These are phyloP conservation scores for Ophiocordyceps camponoti-rufipedis DNA, from an alignment of 2,329 filamentous ascomycete genomes.

Conservation along the genomic window DNA sequence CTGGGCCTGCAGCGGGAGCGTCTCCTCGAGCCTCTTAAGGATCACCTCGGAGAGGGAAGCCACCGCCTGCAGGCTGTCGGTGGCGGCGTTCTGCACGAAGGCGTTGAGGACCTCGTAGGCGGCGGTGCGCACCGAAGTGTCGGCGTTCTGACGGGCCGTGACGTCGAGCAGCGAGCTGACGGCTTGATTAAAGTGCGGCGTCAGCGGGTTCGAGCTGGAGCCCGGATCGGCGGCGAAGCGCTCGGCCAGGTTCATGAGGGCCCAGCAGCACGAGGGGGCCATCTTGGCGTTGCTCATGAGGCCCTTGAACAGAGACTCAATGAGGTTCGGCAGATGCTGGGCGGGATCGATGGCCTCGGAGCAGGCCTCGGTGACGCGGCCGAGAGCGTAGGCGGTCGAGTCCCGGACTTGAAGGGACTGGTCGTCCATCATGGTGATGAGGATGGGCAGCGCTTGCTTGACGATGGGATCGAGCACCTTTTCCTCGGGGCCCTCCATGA, in stretches of 20 bases:
- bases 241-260: constrained; percentile 93
- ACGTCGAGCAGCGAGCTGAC: constrained; percentile 71
- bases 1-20: constrained; percentile 74
- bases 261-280: constrained; percentile 97
- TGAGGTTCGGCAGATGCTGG: constrained; percentile 66
- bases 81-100: constrained; percentile 80
- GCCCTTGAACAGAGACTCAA: constrained; percentile 76
- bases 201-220: constrained; percentile 61
- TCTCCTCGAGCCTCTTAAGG: constrained; percentile 79
- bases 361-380: constrained; percentile 87
- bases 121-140: constrained; percentile 81
- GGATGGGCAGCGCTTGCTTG: constrained; percentile 80
- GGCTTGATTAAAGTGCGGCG: constrained; percentile 83
- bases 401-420: constrained; percentile 79
- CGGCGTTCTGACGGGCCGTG: constrained; percentile 65
- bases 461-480: constrained; percentile 83
- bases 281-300: constrained; percentile 88
- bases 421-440: constrained; percentile 88
- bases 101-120: constrained; percentile 94
- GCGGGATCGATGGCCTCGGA: constrained; percentile 78
- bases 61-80: constrained; percentile 66
- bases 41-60: constrained; percentile 74
- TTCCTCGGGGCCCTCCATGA: constrained; percentile 96
- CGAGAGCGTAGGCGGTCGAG: constrained; percentile 87
- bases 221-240: constrained; percentile 80